Base-by-base conservation (phyloP, 805 yeast species). In the Sungouiozyma intestinalis region DNA sequence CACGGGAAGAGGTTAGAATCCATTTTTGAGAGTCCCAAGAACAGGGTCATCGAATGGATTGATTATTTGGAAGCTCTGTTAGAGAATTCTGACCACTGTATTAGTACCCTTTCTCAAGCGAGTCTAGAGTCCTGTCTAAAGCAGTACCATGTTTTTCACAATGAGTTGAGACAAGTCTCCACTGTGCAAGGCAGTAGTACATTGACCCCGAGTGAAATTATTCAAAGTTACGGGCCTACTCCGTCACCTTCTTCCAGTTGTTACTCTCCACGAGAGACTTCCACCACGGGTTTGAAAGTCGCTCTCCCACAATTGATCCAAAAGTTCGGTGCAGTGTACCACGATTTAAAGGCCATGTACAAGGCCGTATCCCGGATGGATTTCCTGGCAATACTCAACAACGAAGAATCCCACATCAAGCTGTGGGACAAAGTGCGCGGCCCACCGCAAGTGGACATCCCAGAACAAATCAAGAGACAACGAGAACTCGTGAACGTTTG, bases 21-120 rank as follows among this genome's bases (percentile, higher is more conserved):
- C 6, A 47, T 67, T 3, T 41, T 68, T 16, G 50, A 50, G 14
- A 49, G 50, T 32, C 72, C 72, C 0, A 47, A 60, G 4, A 49
- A 49, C 27, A 54, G 70, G 42, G 35, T 64, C 11, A 31, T 48
- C 1, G 59, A 58, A 36, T 55, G 60, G 58, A 21, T 48, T 3
- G 43, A 33, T 1, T 16, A 42, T 15, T 35, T 60, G 9, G 44
- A 46, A 14, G 11, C 21, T 2, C n/a, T 52, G 7, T 5, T 14
- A 6, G 16, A 18, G 8, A 32, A 14, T 39, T 11, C 34, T 8
- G 36, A 34, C 1, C 34, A 21, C 2, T 13, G 13, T 3, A 5
- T 40, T 4, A 29, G 31, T 11, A 17, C 16, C 2, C 16, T n/a
- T 14, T 18, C 38, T 11, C 18, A 17, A 9, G 41, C 36, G 1